These are phyloP conservation scores for Pachyrhizus erosus DNA, from an alignment of 306 rosid species.

Conservation along the genomic window DNA sequence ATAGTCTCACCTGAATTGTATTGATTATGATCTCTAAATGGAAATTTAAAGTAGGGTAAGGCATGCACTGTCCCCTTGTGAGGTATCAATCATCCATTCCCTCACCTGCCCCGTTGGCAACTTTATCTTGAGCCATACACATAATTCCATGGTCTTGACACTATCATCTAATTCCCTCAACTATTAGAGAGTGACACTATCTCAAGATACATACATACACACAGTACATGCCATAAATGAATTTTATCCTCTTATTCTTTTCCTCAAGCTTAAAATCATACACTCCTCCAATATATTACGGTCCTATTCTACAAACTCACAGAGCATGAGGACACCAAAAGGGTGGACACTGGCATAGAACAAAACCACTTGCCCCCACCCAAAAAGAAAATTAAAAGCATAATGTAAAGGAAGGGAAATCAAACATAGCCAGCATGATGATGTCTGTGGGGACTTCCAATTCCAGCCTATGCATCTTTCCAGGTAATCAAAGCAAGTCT, in stretches of 20 bases:
- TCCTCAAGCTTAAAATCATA: neutral
- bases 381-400: constrained; percentile 51
- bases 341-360: constrained; percentile 30
- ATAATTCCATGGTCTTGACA: constrained; percentile 36
- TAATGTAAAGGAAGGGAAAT: constrained; percentile 34
- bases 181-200: constrained; percentile 40
- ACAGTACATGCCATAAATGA: constrained; percentile 5
- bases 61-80: constrained; percentile 61
- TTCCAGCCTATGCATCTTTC: constrained; percentile 54
- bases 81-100: constrained; percentile 55
- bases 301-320: constrained; percentile 13
- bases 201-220: constrained; percentile 24
- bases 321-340: constrained; percentile 46
- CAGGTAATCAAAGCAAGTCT: constrained; percentile 49
- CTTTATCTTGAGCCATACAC: constrained; percentile 46
- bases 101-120: constrained; percentile 48
- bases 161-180: constrained; percentile 28
- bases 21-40: constrained; percentile 49
- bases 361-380: constrained; percentile 47
- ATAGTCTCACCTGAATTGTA: constrained; percentile 40
- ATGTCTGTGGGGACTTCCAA: constrained; percentile 50
- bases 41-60: constrained; percentile 42
- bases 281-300: neutral
- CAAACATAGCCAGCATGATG: constrained; percentile 45
- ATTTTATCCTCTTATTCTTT: constrained; percentile 25